These are phyloP conservation scores for Linum usitatissimum DNA, from an alignment of 345 rosid species.

Conservation along the genomic window DNA sequence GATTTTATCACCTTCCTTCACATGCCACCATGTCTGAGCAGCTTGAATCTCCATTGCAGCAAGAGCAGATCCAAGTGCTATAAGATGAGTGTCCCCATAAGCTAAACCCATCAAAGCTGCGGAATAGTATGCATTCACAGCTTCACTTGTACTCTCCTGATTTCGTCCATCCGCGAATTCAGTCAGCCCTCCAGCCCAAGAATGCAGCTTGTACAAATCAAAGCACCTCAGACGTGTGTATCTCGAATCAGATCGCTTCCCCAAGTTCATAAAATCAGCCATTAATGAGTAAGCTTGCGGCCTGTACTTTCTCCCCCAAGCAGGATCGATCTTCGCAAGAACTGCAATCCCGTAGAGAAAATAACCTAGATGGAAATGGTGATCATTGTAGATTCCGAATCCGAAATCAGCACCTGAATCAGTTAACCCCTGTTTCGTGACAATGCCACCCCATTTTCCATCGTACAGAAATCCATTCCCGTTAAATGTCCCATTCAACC, in stretches of 20 bases:
- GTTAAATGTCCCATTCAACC: conserved; percentile 68
- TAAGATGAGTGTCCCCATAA: conserved; percentile 73
- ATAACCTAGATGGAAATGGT: conserved; percentile 84
- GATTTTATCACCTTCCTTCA: conserved; percentile 44
- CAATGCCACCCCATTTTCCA: conserved; percentile 75
- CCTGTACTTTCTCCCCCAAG: conserved; percentile 76
- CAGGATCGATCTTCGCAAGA: conserved; percentile 66
- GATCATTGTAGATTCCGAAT: conserved; percentile 66
- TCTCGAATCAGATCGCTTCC: conserved; percentile 36
- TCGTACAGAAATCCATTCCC: conserved; percentile 78
- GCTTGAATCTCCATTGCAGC: conserved; percentile 78
- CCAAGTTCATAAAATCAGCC: conserved; percentile 75
- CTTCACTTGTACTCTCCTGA: conserved; percentile 91
- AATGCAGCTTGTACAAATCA: conserved; percentile 81
- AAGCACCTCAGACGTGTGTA: conserved; percentile 79
- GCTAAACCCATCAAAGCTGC: conserved; percentile 90
- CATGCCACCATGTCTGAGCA: conserved; percentile 88
- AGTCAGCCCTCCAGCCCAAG: conserved; percentile 93
- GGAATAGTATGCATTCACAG: conserved; percentile 81
- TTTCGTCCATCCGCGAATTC: conserved; percentile 82
- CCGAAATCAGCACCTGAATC: conserved; percentile 82
- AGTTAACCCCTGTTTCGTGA: conserved; percentile 51
- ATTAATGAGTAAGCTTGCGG: conserved; percentile 68
- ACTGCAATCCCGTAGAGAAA: conserved; percentile 84
- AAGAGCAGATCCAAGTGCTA: conserved; percentile 52